These are phyloP conservation scores for Oleoguttula mirabilis DNA, from an alignment of 495 filamentous ascomycete genomes.

Conservation along the genomic window DNA sequence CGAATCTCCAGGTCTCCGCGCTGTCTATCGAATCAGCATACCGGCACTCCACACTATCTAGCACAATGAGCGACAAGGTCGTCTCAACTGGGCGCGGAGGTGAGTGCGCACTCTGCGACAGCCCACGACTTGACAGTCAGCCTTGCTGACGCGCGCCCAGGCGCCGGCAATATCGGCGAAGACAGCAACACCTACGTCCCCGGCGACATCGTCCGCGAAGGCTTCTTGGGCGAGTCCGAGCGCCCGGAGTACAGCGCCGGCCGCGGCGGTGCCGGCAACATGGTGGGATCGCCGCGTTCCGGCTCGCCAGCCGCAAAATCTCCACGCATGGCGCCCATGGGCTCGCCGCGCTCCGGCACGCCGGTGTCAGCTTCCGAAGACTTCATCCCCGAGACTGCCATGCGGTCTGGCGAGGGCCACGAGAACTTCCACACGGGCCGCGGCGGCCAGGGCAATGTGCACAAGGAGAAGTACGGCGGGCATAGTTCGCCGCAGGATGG, in stretches of 20 bases:
- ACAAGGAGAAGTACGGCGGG: constrained; percentile 30
- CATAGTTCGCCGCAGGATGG: constrained; percentile 24
- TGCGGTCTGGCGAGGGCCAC: constrained; percentile 21
- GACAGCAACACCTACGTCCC: constrained; percentile 26
- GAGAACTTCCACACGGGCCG: constrained; percentile 33
- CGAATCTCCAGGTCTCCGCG: no score
- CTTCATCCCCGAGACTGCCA: constrained; percentile 27
- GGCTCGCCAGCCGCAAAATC: constrained; percentile 1
- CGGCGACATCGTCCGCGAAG: constrained; percentile 30
- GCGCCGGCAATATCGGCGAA: constrained; percentile 31
- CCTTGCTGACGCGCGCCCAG: no score
- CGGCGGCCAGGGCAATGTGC: constrained; percentile 30
- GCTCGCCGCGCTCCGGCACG: no score
- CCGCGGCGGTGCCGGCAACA: constrained; percentile 30
- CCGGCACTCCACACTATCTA: no score
- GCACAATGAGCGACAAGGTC: constrained; percentile 10
- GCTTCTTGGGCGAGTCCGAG: constrained; percentile 19
- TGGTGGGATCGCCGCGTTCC: constrained; percentile 7
- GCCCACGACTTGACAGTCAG: no score
- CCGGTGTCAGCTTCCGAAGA: constrained; percentile 20
- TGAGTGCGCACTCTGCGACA: constrained; percentile 10
- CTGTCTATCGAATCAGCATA: no score
- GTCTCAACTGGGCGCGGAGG: constrained; percentile 32
- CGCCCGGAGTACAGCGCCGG: constrained; percentile 7
- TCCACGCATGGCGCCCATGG: neutral